Evolutionary conservation across 441 rosid genomes (phyloP), one percentile per base, ranked within the genome.

Genomic region (Syzygium malaccense): DNA sequence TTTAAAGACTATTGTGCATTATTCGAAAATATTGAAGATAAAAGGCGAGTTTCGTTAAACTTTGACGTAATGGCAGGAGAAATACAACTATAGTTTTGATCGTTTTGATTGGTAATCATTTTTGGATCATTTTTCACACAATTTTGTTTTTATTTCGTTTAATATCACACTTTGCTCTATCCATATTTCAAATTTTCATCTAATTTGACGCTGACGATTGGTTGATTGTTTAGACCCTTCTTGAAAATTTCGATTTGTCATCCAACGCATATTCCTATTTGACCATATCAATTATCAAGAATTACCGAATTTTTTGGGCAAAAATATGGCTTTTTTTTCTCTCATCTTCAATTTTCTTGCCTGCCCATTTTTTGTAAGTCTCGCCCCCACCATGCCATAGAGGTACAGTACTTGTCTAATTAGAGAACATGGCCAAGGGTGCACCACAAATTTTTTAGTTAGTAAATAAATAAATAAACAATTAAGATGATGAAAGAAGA

Each of bases 21-120:
- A 1, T 19, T 71, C 14, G 1, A 71, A 71, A 33, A 33, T 10
- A 15, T 3, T 71, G 28, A 71, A 37, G 15, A 71, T 20, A 33
- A 37, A 56, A 33, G 15, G 28, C 49, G 1, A 37, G 4, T 71
- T 37, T 71, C 49, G 6, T 20, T 2, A 0, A 11, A 71, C 49
- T 37, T 0, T 5, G 3, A 71, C 1, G 0, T 71, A 37, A 37
- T 37, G 0, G 15, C 49, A 71, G 5, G 1, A 20, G 49, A 71
- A 37, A 37, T 71, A 20, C 49, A 20, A 71, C 12, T 11, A 11
- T 13, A 20, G 6, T 11, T 71, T 37, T 20, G 5, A 37, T 71
- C 3, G 0, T 71, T 37, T 71, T 37, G 49, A 37, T 37, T 19
- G 49, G 2, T 23, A 23, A 71, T 71, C 28, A 20, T 37, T 37